These are phyloP conservation scores for Asclepias syriaca DNA, from an alignment of 257 asterid species.

Conservation along the genomic window DNA sequence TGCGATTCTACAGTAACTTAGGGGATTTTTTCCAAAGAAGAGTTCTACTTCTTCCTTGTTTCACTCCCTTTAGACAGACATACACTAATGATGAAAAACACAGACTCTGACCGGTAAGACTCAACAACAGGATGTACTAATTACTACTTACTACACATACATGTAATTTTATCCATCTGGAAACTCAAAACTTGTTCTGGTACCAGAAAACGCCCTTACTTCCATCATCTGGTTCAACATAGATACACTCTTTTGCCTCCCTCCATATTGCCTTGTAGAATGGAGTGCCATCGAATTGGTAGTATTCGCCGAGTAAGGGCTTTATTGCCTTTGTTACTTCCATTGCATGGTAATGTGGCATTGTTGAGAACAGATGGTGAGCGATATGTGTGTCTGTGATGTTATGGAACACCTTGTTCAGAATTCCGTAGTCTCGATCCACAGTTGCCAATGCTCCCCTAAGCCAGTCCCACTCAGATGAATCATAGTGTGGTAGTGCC, in stretches of 20 bases:
- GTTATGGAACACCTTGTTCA: constrained; percentile 62
- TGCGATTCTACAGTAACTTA: neutral
- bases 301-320: constrained; percentile 59
- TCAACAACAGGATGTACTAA: neutral
- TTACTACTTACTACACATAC: no score
- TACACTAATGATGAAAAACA: neutral
- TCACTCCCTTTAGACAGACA: no score
- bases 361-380: constrained; percentile 61
- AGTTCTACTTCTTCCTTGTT: neutral
- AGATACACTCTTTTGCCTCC: constrained; percentile 56
- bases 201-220: constrained; percentile 57
- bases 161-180: neutral
- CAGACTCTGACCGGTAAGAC: neutral
- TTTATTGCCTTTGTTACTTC: constrained; percentile 61
- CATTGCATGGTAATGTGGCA: constrained; percentile 76
- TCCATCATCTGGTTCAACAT: constrained; percentile 51
- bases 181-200: constrained; percentile 41
- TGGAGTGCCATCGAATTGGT: constrained; percentile 49
- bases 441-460: constrained; percentile 70
- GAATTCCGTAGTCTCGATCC: constrained; percentile 58
- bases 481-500: constrained; percentile 57
- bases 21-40: neutral
- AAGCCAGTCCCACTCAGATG: constrained; percentile 74
- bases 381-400: constrained; percentile 66
- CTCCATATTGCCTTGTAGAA: constrained; percentile 59